phyloP scores from a whole-genome alignment of 495 filamentous ascomycete species.

The Neurospora tetraspora region DNA sequence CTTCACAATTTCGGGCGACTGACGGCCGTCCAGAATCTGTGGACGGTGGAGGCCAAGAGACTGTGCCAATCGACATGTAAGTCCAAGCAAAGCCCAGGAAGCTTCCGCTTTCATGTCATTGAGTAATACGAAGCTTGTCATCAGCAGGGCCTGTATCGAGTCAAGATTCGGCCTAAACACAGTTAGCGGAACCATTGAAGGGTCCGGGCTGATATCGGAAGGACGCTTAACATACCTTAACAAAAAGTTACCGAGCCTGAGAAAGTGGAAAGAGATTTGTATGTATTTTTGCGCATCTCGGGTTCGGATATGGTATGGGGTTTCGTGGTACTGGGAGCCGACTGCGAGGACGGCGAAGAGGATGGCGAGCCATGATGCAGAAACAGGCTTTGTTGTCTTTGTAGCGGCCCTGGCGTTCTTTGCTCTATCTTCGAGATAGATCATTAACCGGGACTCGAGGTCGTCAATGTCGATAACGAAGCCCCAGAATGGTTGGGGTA shows the following conservation, averaged over 20 bases:
- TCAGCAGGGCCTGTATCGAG: constrained; percentile 46
- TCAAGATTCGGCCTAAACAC: constrained; percentile 41
- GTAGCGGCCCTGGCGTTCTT: constrained; percentile 39
- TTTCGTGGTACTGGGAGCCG: constrained; percentile 69
- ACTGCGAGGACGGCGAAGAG: constrained; percentile 73
- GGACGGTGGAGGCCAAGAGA: constrained; percentile 42
- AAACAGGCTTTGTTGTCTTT: constrained; percentile 45
- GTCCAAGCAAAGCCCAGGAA: constrained; percentile 45
- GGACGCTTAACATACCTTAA: constrained; percentile 23
- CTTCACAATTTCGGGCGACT: constrained; percentile 23
- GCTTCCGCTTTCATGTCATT: constrained; percentile 53
- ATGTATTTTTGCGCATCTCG: constrained; percentile 44
- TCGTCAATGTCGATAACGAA: constrained; percentile 60
- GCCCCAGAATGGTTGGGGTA: constrained; percentile 69
- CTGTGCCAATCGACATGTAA: constrained; percentile 46
- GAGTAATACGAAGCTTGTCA: constrained; percentile 43
- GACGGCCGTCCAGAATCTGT: constrained; percentile 27
- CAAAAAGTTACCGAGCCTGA: constrained; percentile 44
- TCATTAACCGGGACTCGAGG: constrained; percentile 54
- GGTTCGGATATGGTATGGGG: constrained; percentile 46
- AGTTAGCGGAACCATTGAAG: not conserved
- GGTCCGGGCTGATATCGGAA: not conserved
- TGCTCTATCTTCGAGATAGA: constrained; percentile 57
- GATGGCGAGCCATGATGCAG: constrained; percentile 57
- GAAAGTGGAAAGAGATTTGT: constrained; percentile 47